phyloP scores from a whole-genome alignment of 345 rosid species.

The Viola odorata region DNA sequence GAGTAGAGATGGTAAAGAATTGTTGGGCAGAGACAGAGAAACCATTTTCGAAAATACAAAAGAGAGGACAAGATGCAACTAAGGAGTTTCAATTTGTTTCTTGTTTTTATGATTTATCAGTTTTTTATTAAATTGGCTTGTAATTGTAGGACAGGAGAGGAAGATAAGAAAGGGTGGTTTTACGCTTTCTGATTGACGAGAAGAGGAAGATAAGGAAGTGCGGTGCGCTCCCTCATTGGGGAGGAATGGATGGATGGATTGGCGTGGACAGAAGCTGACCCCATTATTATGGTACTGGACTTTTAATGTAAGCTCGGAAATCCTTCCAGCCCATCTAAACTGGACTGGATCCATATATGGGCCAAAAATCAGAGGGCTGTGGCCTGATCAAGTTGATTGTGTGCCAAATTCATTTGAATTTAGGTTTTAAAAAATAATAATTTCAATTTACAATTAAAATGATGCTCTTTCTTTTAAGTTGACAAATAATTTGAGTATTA shows the following conservation, averaged over 20 bases:
- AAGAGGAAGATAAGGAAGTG: slow-evolving; percentile 21
- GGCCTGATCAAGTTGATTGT: too few relatives aligned
- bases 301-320: too few relatives aligned
- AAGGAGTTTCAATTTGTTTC: background rate
- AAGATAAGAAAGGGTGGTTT: background rate
- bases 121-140: too few relatives aligned
- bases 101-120: background rate
- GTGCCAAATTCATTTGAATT: too few relatives aligned
- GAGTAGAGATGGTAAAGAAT: slow-evolving; percentile 23
- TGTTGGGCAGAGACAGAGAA: slow-evolving; percentile 38
- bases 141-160: background rate
- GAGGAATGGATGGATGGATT: slow-evolving; percentile 12
- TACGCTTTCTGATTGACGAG: too few relatives aligned
- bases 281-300: slow-evolving; percentile 5
- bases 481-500: too few relatives aligned
- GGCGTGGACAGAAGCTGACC: slow-evolving; percentile 45
- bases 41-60: slow-evolving; percentile 30
- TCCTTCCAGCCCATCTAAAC: too few relatives aligned
- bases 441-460: too few relatives aligned
- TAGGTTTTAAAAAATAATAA: too few relatives aligned
- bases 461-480: too few relatives aligned
- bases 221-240: background rate
- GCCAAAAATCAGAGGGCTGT: too few relatives aligned
- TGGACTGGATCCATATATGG: too few relatives aligned
- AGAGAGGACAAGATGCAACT: background rate